Percentiles rank a stretch among this genome's conserved stretches.
Conservation (phyloP, 345 rosid species). For the Reutealis trisperma region DNA sequence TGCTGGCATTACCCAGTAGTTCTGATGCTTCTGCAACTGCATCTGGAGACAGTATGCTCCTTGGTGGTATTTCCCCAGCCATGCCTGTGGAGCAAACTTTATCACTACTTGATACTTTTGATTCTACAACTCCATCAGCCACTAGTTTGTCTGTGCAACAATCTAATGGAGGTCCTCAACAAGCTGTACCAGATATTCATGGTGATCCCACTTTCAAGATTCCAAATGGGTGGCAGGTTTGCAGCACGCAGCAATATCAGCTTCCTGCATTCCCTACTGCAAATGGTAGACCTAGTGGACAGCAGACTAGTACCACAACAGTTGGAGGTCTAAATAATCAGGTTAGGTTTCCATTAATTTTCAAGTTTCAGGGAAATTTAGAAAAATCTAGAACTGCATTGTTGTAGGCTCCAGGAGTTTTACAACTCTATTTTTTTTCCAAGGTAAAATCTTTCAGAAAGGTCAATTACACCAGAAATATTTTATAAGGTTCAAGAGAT, state of each 20-base stretch:
- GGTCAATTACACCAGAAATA: not conserved
- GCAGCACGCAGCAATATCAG: conserved; percentile 21
- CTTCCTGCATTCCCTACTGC: conserved; percentile 26
- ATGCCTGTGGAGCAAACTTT: not conserved
- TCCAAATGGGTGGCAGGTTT: conserved; percentile 20
- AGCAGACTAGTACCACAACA: conserved; percentile 22
- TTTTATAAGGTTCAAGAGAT: not conserved
- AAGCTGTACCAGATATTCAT: conserved; percentile 11
- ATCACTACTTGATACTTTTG: conserved; percentile 11
- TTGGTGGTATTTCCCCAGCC: not conserved
- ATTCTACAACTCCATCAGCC: conserved; percentile 19
- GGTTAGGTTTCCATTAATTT: conserved; percentile 34
- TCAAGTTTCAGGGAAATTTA: conserved; percentile 5
- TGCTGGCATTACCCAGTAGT: conserved; percentile 12
- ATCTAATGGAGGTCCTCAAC: conserved; percentile 27
- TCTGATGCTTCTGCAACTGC: conserved; percentile 18
- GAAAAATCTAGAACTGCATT: not conserved
- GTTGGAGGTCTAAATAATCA: conserved; percentile 29
- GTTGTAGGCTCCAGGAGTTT: not conserved
- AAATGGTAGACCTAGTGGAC: conserved; percentile 21
- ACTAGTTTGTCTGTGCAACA: conserved; percentile 25
- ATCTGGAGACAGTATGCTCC: conserved; percentile 7
- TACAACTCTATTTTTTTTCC: not conserved
- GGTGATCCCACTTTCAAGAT: conserved; percentile 10
- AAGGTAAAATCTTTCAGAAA: not conserved